Base-by-base conservation (phyloP, 1,139 yeast genomes). In the Schizosaccharomyces versatilis region DNA sequence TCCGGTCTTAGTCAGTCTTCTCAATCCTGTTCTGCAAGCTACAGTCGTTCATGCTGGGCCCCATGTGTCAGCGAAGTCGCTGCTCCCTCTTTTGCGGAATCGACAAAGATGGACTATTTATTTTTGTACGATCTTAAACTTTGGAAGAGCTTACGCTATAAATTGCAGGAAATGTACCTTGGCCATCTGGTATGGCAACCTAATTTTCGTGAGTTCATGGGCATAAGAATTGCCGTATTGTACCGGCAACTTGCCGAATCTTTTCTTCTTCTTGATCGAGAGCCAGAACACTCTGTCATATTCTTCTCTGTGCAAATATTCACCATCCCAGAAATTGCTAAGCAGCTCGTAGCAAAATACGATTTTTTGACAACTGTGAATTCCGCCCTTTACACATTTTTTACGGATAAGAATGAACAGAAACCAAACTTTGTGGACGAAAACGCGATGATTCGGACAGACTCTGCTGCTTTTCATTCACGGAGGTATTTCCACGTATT, bases 401-500 rank as follows among this genome's bases (percentile, higher is more conserved):
- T 83, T 56, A 76, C 94, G 19, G 69, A 71, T 14, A 77, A 80
- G 54, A 70, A 71, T 59, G 74, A 81, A 15, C 68, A 71, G 38
- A 65, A 76, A 1, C 79, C 81, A 0, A 68, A 69, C 14, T 69
- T 70, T 15, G 68, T 75, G 52, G 71, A 68, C 56, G 67, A 71
- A 36, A 65, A 71, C 5, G 62, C 62, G 9, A 55, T 57, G 9
- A 60, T 67, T 39, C 59, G 60, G 15, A 58, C 63, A 10, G 74
- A 71, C 58, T 75, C 64, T 14, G 60, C 64, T 15, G 57, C 63
- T 7, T 72, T 86, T 61, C 81, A 81, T 60, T 85, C 83, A 62
- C 72, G 95, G 59, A 73, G 88, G 60, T 81, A 93, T 75, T 84
- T 90, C 19, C 94, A 85, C 61, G 74, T 85, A 1, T 81, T 88